These are phyloP conservation scores for Medicago arabica DNA, from an alignment of 306 rosid species.

Conservation along the genomic window DNA sequence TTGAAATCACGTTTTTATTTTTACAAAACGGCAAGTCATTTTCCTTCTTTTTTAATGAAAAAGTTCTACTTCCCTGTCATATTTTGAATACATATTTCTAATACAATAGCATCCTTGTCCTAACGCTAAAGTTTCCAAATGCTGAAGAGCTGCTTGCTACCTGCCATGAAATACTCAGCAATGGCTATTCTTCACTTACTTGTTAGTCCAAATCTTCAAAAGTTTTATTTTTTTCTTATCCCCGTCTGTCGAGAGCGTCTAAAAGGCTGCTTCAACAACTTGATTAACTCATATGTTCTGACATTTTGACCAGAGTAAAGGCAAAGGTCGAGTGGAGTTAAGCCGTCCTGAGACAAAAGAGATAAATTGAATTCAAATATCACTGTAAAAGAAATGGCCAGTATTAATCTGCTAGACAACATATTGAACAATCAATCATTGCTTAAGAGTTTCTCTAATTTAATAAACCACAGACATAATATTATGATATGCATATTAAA, in stretches of 20 bases:
- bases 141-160: slow-evolving; percentile 2
- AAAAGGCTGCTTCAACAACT: slow-evolving; percentile 75
- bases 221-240: slow-evolving; percentile 14
- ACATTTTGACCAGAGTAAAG: slow-evolving; percentile 70
- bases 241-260: slow-evolving; percentile 53
- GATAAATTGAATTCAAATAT: not conserved
- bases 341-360: slow-evolving; percentile 72
- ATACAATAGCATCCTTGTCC: slow-evolving; percentile 23
- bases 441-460: too few species aligned
- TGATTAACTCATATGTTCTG: slow-evolving; percentile 78
- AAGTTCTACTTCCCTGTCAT: slow-evolving; percentile 15
- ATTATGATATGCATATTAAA: too few species aligned
- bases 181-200: slow-evolving; percentile 21
- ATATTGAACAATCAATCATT: not conserved
- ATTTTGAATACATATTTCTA: not conserved
- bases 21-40: too few species aligned
- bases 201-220: slow-evolving; percentile 11
- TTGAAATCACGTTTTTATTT: too few species aligned
- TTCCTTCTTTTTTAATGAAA: too few species aligned
- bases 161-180: slow-evolving; percentile 29
- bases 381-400: not conserved
- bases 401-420: slow-evolving; percentile 11
- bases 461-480: too few species aligned
- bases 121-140: slow-evolving; percentile 15
- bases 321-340: slow-evolving; percentile 85